These are phyloP conservation scores for Hyaloscypha finlandica DNA, from an alignment of 495 filamentous ascomycete species.

Conservation along the genomic window DNA sequence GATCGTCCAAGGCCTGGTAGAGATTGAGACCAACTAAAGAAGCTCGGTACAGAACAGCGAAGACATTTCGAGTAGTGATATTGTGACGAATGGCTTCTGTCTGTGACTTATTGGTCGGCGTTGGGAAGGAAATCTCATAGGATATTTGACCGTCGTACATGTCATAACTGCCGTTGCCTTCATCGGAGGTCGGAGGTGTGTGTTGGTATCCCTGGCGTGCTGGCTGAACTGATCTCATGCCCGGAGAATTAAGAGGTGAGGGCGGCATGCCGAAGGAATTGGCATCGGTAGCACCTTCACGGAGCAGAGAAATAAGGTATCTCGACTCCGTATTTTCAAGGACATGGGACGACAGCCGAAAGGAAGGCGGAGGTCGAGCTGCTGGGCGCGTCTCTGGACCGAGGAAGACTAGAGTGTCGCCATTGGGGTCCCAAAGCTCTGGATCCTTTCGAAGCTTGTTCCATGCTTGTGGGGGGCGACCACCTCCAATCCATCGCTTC, in stretches of 20 bases:
- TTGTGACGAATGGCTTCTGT: slow-evolving; percentile 52
- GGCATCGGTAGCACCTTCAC: slow-evolving; percentile 50
- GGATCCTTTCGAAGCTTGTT: slow-evolving; percentile 59
- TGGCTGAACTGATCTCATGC: slow-evolving; percentile 34
- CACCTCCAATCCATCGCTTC: slow-evolving; percentile 53
- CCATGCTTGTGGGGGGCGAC: slow-evolving; percentile 50
- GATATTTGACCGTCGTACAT: slow-evolving; percentile 52
- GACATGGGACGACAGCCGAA: slow-evolving; percentile 57
- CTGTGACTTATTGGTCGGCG: slow-evolving; percentile 47
- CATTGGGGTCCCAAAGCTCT: slow-evolving; percentile 63
- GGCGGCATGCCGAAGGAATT: slow-evolving; percentile 39
- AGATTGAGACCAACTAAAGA: slow-evolving; percentile 62
- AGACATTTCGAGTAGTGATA: slow-evolving; percentile 64
- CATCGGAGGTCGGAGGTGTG: slow-evolving; percentile 47
- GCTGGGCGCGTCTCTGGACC: slow-evolving; percentile 40
- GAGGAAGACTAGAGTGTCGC: slow-evolving; percentile 63
- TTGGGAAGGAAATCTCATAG: slow-evolving; percentile 61
- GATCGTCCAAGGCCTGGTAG: slow-evolving; percentile 56
- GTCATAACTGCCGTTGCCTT: slow-evolving; percentile 36
- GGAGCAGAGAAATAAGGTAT: slow-evolving; percentile 52
- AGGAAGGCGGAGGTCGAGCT: slow-evolving; percentile 53
- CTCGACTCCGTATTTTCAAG: slow-evolving; percentile 57
- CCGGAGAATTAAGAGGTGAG: slow-evolving; percentile 44
- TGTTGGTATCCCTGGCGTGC: slow-evolving; percentile 25
- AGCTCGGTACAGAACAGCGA: slow-evolving; percentile 58